Conservation (phyloP, 495 filamentous ascomycete species). For the Aspergillus ostianus region DNA sequence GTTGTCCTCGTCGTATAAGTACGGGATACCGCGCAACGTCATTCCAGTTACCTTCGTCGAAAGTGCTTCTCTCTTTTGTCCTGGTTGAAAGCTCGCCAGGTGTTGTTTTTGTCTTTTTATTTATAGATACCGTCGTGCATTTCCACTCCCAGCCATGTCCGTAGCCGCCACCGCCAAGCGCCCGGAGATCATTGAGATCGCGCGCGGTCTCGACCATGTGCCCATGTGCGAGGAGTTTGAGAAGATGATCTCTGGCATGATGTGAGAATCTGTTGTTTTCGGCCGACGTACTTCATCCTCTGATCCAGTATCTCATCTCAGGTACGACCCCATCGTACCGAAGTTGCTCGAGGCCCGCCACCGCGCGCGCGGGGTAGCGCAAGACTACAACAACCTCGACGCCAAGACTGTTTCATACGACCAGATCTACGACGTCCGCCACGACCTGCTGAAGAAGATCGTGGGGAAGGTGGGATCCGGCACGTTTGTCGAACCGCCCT, state of each 20-base stretch:
- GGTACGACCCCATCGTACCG: constrained; percentile 40
- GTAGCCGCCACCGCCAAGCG: constrained; percentile 40
- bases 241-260: constrained; percentile 48
- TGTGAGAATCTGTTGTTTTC: constrained; percentile 21
- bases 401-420: constrained; percentile 35
- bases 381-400: constrained; percentile 47
- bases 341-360: constrained; percentile 39
- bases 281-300: neutral
- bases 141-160: neutral
- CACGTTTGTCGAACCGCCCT: constrained; percentile 47
- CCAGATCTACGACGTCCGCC: constrained; percentile 27
- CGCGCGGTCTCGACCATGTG: constrained; percentile 38
- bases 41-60: no score
- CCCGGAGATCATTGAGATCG: constrained; percentile 40
- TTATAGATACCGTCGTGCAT: neutral
- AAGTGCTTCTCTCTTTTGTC: no score
- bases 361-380: constrained; percentile 34
- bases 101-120: no score
- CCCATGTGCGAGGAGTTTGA: constrained; percentile 42
- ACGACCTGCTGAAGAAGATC: constrained; percentile 34
- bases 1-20: no score
- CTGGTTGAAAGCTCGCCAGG: no score
- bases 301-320: constrained; percentile 1
- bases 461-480: constrained; percentile 40
- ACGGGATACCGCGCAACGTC: no score